Percentiles rank a stretch among this genome's conserved stretches.
Conservation (phyloP, 2,329 filamentous ascomycete genomes). For the Lomentospora prolificans region DNA sequence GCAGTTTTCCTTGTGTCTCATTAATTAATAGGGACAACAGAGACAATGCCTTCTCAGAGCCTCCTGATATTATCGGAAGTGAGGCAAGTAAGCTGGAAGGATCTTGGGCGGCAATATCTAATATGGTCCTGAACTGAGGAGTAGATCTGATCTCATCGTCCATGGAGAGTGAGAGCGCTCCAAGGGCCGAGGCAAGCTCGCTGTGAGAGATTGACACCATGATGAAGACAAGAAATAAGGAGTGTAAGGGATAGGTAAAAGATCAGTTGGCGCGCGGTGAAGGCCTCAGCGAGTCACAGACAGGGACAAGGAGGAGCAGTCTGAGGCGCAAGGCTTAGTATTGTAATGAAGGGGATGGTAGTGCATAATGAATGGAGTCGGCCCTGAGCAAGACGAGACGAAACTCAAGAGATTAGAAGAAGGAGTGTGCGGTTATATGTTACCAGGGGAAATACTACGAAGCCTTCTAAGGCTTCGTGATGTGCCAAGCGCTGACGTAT, state of each 20-base stretch:
- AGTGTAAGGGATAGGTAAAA: too few species aligned
- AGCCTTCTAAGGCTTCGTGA: background rate
- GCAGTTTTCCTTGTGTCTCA: background rate
- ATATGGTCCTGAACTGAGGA: background rate
- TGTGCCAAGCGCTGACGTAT: background rate
- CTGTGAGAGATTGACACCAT: background rate
- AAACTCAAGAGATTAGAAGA: background rate
- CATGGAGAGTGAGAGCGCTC: background rate
- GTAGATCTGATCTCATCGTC: background rate
- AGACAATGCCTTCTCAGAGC: background rate
- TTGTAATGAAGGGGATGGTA: too few species aligned
- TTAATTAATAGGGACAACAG: background rate
- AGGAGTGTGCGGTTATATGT: background rate
- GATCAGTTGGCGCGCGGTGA: too few species aligned
- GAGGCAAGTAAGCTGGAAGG: background rate
- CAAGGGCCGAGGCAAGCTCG: slow-evolving; percentile 2
- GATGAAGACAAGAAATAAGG: too few species aligned
- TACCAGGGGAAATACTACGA: background rate
- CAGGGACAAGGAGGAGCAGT: too few species aligned
- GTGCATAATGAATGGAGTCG: background rate
- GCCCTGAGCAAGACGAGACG: background rate
- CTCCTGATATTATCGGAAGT: background rate
- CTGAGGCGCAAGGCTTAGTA: background rate
- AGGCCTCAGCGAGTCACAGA: too few species aligned
- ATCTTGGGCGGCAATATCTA: background rate